Evolutionary conservation across 306 rosid species (phyloP).

Genomic region (Prunus armeniaca): DNA sequence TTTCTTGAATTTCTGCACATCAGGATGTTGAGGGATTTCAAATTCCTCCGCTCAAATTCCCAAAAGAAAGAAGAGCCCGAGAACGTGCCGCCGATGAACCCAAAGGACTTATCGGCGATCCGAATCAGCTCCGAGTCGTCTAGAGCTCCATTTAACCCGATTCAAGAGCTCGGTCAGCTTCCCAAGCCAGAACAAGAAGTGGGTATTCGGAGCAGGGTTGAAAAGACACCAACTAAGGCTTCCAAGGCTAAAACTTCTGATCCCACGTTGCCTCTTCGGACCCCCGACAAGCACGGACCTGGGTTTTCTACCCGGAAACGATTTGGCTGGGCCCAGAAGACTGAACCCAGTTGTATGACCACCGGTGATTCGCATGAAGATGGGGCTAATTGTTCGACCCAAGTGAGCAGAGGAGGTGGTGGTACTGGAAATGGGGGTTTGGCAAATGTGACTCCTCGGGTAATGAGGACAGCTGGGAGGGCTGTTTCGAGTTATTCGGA

Average conservation of each 20-base stretch:
- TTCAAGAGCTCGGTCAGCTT: conserved; percentile 49
- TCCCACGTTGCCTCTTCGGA: conserved; percentile 58
- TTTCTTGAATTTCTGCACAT: neutral
- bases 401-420: conserved; percentile 37
- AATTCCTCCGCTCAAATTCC: conserved; percentile 56
- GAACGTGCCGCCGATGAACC: conserved; percentile 57
- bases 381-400: conserved; percentile 21
- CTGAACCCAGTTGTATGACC: conserved; percentile 34
- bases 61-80: conserved; percentile 66
- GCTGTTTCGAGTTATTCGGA: conserved; percentile 52
- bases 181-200: conserved; percentile 43
- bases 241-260: conserved; percentile 48
- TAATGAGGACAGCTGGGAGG: conserved; percentile 44
- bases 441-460: conserved; percentile 58
- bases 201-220: conserved; percentile 40
- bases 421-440: conserved; percentile 44
- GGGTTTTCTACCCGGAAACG: conserved; percentile 36
- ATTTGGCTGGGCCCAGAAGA: conserved; percentile 76
- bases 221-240: conserved; percentile 65
- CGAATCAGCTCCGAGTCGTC: conserved; percentile 41
- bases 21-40: conserved; percentile 87
- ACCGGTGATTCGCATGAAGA: conserved; percentile 41
- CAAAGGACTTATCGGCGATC: conserved; percentile 32
- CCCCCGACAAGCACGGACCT: conserved; percentile 67
- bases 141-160: conserved; percentile 70